Evolutionary conservation across 2,329 filamentous ascomycete genomes (phyloP).

Genomic region (Huntiella decipiens): DNA sequence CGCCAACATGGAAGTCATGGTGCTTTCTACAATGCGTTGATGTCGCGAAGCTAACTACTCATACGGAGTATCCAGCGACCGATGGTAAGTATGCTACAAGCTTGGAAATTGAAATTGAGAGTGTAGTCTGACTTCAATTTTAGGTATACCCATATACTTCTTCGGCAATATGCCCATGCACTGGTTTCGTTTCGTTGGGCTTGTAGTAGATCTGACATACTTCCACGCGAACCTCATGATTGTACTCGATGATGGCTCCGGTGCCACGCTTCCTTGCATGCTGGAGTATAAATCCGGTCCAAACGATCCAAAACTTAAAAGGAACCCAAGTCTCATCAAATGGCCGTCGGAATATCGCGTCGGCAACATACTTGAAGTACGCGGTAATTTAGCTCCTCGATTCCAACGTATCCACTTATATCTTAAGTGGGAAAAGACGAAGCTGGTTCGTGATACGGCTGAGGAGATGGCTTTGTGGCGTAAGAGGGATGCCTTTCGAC

Average conservation of each 20-base stretch:
- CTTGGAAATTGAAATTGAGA: neutral
- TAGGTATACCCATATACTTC: constrained; percentile 41
- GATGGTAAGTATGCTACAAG: neutral
- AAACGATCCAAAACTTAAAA: neutral
- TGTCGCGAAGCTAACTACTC: constrained; percentile 24
- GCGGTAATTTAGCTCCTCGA: constrained; percentile 26
- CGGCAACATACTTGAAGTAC: constrained; percentile 37
- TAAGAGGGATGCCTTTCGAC: constrained; percentile 30
- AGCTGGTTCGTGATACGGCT: constrained; percentile 29
- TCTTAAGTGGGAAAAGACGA: constrained; percentile 32
- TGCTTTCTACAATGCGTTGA: constrained; percentile 35
- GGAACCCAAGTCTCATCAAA: neutral
- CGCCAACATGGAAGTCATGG: constrained; percentile 41
- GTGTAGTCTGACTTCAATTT: too few species aligned
- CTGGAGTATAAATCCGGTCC: constrained; percentile 13
- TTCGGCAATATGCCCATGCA: constrained; percentile 56
- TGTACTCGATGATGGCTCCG: constrained; percentile 48
- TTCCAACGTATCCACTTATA: constrained; percentile 16
- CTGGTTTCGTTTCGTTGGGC: constrained; percentile 52
- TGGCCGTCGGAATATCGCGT: constrained; percentile 1
- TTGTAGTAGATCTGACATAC: constrained; percentile 41
- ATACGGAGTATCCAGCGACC: constrained; percentile 22
- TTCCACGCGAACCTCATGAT: constrained; percentile 28
- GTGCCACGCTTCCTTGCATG: constrained; percentile 34
- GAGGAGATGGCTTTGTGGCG: constrained; percentile 42